Percentiles rank a stretch among this genome's conserved stretches.
These are phyloP conservation scores for Nothopassalora personata DNA, from an alignment of 2,329 filamentous ascomycete genomes.

Conservation along the genomic window DNA sequence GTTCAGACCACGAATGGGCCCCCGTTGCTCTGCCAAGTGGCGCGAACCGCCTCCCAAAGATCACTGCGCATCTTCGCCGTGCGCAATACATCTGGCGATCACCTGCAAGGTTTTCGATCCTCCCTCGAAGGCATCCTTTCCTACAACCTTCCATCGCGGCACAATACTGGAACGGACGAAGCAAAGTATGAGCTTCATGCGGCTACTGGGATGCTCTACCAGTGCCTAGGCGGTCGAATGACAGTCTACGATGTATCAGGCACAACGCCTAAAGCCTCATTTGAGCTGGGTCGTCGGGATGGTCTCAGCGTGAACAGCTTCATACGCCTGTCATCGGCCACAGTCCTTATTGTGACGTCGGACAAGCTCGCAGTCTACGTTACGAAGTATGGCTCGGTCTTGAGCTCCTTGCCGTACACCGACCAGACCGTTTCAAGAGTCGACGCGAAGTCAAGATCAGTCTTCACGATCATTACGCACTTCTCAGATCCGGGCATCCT, in stretches of 20 bases:
- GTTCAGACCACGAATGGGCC: not conserved
- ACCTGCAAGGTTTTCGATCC: conserved; percentile 11
- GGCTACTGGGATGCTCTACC: conserved; percentile 58
- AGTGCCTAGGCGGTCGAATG: conserved; percentile 52
- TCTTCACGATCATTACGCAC: conserved; percentile 39
- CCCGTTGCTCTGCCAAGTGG: conserved; percentile 20
- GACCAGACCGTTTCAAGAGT: not conserved
- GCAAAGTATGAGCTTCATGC: conserved; percentile 41
- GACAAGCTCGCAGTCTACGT: conserved; percentile 60
- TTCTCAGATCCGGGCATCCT: conserved; percentile 62
- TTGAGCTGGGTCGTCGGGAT: conserved; percentile 40
- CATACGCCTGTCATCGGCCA: conserved; percentile 60
- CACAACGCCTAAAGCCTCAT: conserved; percentile 56
- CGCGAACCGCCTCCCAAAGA: conserved; percentile 6
- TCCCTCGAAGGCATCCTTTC: conserved; percentile 18
- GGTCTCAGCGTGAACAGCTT: conserved; percentile 54
- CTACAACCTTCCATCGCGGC: conserved; percentile 20
- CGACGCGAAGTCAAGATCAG: not conserved
- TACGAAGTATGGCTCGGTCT: conserved; percentile 56
- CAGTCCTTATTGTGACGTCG: conserved; percentile 57
- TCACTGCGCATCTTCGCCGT: conserved; percentile 17
- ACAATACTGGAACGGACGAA: conserved; percentile 1
- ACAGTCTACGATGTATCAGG: conserved; percentile 60
- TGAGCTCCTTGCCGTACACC: conserved; percentile 38
- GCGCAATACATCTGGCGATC: conserved; percentile 10